Base-by-base conservation (phyloP, 306 rosid species). In the Rubus parviflorus region DNA sequence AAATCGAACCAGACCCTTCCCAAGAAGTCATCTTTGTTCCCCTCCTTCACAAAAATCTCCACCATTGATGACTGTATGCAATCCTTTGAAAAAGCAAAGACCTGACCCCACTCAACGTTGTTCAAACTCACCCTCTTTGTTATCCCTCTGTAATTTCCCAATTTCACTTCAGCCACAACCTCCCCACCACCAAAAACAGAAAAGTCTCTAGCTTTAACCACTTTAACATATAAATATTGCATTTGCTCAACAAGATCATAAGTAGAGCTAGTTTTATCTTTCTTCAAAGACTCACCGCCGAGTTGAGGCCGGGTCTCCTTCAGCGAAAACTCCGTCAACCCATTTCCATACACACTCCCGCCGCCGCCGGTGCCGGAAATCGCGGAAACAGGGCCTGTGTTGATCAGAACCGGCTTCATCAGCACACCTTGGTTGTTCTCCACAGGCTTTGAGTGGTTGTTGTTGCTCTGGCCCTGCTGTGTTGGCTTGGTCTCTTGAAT, bases 181-280 rank as follows among this genome's bases (percentile, higher is more conserved):
- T 89, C 90, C 2, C 58, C 86, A 0, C 81, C 83, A 1, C 90
- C 87, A 10, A 86, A 86, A 16, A 81, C 5, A 3, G 86, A 72
- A 14, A 86, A 17, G 12, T 83, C 89, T 8, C 84, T 60, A 2
- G 87, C 89, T 73, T 82, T 86, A 51, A 85, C 81, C 1, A 86
- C 89, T 53, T 77, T 86, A 12, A 86, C 90, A 30, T 89, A 89
- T 15, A 89, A 85, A 75, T 89, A 89, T 76, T 86, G 87, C 87
- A 89, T 63, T 70, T 89, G 93, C 80, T 89, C 90, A 16, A 89
- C 93, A 9, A 89, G 87, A 47, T 89, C 93, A 53, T 87, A 87
- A 72, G 90, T 87, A 6, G 89, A 86, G 82, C 90, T 86, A 8
- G 82, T 82, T 58, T 89, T 89, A 80, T 85, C 86, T 37, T 88